Evolutionary conservation across 495 filamentous ascomycete genomes (phyloP).

Genomic region (Podospora sp.): DNA sequence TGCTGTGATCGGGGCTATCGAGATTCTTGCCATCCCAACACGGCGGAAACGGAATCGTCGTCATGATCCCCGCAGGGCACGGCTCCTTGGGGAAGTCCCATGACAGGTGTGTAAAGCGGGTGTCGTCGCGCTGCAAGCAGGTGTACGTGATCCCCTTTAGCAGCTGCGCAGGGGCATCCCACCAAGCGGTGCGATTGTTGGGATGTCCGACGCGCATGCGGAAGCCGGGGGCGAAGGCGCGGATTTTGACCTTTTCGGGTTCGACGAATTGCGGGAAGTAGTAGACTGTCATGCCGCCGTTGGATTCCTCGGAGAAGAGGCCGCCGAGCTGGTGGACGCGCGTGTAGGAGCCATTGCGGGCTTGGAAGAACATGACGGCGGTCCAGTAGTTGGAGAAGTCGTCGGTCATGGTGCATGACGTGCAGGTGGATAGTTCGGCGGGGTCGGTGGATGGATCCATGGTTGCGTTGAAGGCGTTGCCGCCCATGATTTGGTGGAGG

Average conservation of each 20-base stretch:
- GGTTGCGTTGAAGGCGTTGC: conserved; percentile 63
- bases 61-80: conserved; percentile 11
- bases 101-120: conserved; percentile 14
- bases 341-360: conserved; percentile 40
- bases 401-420: conserved; percentile 39
- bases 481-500: conserved; percentile 66
- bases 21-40: conserved; percentile 32
- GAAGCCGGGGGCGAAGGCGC: conserved; percentile 42
- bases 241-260: conserved; percentile 25
- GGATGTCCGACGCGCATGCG: conserved; percentile 73
- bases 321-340: conserved; percentile 33
- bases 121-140: conserved; percentile 15
- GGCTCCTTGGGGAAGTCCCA: conserved; percentile 9
- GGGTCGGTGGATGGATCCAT: conserved; percentile 51
- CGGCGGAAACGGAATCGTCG: conserved; percentile 33
- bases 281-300: conserved; percentile 44
- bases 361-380: conserved; percentile 38
- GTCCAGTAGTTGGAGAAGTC: conserved; percentile 51
- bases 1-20: conserved; percentile 43
- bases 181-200: conserved; percentile 21
- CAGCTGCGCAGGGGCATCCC: background rate
- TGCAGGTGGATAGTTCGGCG: conserved; percentile 38
- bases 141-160: background rate
- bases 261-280: conserved; percentile 41
- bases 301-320: conserved; percentile 12